Base-by-base conservation (phyloP, 2,329 filamentous ascomycete species). In the Lachnellula suecica region DNA sequence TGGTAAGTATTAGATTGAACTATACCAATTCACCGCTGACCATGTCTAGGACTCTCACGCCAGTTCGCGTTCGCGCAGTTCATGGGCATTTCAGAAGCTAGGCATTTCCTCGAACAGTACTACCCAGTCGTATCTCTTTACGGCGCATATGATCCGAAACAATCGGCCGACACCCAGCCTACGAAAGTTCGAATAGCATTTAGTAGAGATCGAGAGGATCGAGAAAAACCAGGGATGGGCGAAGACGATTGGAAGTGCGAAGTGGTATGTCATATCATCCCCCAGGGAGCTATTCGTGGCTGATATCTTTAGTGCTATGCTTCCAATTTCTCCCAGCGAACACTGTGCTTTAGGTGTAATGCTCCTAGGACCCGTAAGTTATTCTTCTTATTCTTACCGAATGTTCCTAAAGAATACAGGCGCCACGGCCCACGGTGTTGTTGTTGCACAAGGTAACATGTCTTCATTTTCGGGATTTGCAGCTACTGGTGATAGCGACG, bases 311-410 rank as follows among this genome's bases (percentile, higher is more conserved):
- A 84, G 81, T 83, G 80, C 65, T 69, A 71, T 23, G 72, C 79
- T 52, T 69, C 77, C 49, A 86, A 85, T 61, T 85, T 79, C 59
- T 72, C 80, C 4, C 75, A 77, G 43, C 74, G 82, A 40, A 68
- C 71, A 13, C 72, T 76, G 51, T 86, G 83, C 62, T 84, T 81
- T 63, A 75, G 79, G 41, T 86, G 83, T 63, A 79, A 82, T 61
- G 72, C 74, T 9, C 74, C 76, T 17, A 74, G 75, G 62, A 74
- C 76, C 53, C 75, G 80, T 82, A 68, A 61, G 74, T 65, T 4
- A 27, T 20, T 4, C n/a, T 40, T n/a, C 13, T 4, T 15, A 5
- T 10, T n/a, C 20, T 27, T 24, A 24, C 24, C 45, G 6, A 19
- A 43, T 62, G 59, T 65, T 52, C 41, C 69, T 68, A 43, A 69